Base-by-base conservation (phyloP, 331 rosid species). In the Rosa hybrid region DNA sequence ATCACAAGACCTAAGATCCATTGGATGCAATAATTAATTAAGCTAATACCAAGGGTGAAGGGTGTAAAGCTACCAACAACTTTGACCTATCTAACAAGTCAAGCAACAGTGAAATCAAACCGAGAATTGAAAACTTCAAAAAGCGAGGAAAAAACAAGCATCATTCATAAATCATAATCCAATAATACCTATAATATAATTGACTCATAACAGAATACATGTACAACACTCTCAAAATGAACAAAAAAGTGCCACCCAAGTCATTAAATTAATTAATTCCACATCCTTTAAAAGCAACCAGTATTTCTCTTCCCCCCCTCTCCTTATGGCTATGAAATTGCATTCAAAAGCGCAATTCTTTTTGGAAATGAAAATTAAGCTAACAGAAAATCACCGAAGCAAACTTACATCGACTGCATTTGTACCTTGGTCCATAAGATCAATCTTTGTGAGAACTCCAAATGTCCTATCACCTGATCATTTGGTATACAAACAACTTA, bases 401-500 rank as follows among this genome's bases (percentile, higher is more conserved):
- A 18, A 72, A 82, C 90, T 80, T 87, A 87, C 90, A 27, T 87
- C 90, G 74, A 82, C 88, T 41, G 90, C 90, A 75, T 85, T 81
- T 67, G 90, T 87, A 46, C 90, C 90, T 86, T 85, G 76, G 85
- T 87, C 90, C 90, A 87, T 87, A 14, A 87, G 88, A 72, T 87
- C 90, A 74, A 87, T 84, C 80, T 87, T 87, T 2, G 90, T 87
- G 80, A 87, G 71, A 80, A 87, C 90, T 44, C 90, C 90, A 71
- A 87, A 87, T 23, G 90, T 87, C 72, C 90, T 84, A 82, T 84
- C 90, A 74, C 85, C 90, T 87, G 80, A 69, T 71, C 42, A 75
- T 34, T 59, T 21, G 38, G 20, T 17, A 70, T 72, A 59, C 41
- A 53, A 27, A 77, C 41, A 64, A 73, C 34, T 30, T 12, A 45